Conservation (phyloP, 371 early-diverging fungal genomes). For the Apophysomyces variabilis region DNA sequence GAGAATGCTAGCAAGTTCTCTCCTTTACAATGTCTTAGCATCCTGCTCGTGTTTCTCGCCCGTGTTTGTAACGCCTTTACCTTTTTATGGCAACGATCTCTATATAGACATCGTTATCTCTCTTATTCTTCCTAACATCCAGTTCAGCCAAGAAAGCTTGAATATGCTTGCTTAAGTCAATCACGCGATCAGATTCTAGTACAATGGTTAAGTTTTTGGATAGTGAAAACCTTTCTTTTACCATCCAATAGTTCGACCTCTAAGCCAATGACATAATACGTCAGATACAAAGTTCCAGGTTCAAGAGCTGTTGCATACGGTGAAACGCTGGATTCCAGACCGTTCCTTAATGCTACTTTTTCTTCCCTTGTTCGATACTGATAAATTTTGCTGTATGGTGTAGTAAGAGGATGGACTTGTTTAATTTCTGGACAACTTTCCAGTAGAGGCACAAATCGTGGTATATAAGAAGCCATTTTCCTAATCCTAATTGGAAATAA, state of each 20-base stretch:
- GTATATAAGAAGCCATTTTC: constrained; percentile 37
- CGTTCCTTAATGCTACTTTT: constrained; percentile 22
- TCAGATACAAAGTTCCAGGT: constrained; percentile 32
- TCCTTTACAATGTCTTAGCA: neutral
- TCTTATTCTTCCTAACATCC: constrained; percentile 22
- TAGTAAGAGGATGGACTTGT: constrained; percentile 32
- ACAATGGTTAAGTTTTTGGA: neutral
- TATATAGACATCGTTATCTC: constrained; percentile 33
- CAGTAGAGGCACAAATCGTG: constrained; percentile 30
- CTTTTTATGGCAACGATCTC: constrained; percentile 19
- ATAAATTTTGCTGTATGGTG: neutral
- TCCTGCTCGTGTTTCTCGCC: too few species aligned
- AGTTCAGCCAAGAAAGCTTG: constrained; percentile 18
- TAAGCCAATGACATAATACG: constrained; percentile 36
- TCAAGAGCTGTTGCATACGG: constrained; percentile 15
- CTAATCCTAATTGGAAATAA: constrained; percentile 26
- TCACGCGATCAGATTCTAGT: constrained; percentile 5
- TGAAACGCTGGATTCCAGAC: neutral
- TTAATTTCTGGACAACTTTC: constrained; percentile 21
- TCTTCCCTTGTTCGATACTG: constrained; percentile 30
- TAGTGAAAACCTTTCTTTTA: neutral
- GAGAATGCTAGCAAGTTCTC: constrained; percentile 8
- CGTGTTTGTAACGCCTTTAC: neutral
- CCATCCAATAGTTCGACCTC: constrained; percentile 14
- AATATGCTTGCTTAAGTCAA: constrained; percentile 26